Percentiles rank a stretch among this genome's conserved stretches.
Conservation (phyloP, 768 basidiomycete species). For the Mycena floridula region DNA sequence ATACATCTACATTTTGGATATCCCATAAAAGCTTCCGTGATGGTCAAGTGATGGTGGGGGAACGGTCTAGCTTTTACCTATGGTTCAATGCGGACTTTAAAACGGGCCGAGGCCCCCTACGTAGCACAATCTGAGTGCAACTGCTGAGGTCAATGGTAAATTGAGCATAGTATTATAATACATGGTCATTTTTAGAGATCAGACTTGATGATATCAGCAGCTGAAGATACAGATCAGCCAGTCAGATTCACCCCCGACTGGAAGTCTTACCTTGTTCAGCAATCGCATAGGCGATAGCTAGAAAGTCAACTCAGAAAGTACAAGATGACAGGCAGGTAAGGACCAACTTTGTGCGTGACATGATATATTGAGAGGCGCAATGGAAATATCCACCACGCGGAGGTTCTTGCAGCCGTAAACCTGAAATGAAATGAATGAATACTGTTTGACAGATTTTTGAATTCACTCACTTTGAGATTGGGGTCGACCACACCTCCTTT, state of each 20-base stretch:
- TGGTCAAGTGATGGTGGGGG: no score
- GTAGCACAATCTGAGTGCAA: no score
- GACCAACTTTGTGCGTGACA: neutral
- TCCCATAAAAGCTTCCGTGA: no score
- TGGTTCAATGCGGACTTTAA: no score
- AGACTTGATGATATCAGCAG: neutral
- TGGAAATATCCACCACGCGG: neutral
- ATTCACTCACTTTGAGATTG: neutral
- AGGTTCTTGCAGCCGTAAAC: neutral
- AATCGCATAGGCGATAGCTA: neutral
- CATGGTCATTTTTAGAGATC: no score
- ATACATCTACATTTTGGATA: no score
- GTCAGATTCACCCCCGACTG: neutral
- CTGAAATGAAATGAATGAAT: neutral
- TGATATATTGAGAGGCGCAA: neutral
- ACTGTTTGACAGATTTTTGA: neutral
- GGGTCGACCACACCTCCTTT: neutral
- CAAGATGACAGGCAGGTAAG: neutral
- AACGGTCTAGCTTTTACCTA: no score
- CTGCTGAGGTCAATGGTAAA: no score
- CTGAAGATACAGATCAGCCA: neutral
- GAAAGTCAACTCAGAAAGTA: neutral
- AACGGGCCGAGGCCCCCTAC: no score
- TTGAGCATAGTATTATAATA: no score
- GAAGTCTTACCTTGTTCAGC: neutral